Evolutionary conservation across 139 green algal species (phyloP), one percentile per base, ranked within the genome.

Genomic region (Tetradesmus lagerheimii): DNA sequence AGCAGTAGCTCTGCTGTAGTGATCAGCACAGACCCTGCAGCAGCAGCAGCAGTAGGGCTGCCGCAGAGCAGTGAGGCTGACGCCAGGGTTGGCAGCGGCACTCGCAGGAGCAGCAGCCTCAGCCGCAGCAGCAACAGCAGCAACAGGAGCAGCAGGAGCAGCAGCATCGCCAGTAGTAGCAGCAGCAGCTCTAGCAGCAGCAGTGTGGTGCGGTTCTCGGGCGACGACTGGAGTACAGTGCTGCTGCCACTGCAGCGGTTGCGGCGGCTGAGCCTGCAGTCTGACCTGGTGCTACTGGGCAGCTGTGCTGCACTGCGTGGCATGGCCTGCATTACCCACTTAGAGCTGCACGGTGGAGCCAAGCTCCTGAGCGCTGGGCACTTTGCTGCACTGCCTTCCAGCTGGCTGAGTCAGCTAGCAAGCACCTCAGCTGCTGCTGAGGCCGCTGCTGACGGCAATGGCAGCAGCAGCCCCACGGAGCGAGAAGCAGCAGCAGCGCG

Each of bases 1-100:
- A 87, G 82, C 53, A 87, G 82, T 50, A 87, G 82, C n/a, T 39
- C 37, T n/a, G n/a, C n/a, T n/a, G n/a, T n/a, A n/a, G n/a, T n/a
- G n/a, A n/a, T n/a, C n/a, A n/a, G 47, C 31, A 27, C 53, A 47
- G 37, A 43, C 12, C 29, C 12, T 12, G 45, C 81, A 77, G 45
- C 47, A 78, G 82, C 75, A 87, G 57, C 57, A 80, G 34, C 62
- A 80, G 83, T 38, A 88, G 34, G 9, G 27, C 11, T 37, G 11
- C 34, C 37, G 16, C 25, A 53, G n/a, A 34, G 41, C 57, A 47
- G 2, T 74, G 43, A 64, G 4, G 34, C 81, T 75, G 31, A 74
- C 47, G 34, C 12, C 5, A 12, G 47, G 3, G 57, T 6, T 71
- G 57, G 4, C 20, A 4, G 23, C 53, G 35, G 37, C 53, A 53